Evolutionary conservation across 306 rosid species (phyloP), one percentile per base, ranked within the genome.

Genomic region (Sophora flavescens): DNA sequence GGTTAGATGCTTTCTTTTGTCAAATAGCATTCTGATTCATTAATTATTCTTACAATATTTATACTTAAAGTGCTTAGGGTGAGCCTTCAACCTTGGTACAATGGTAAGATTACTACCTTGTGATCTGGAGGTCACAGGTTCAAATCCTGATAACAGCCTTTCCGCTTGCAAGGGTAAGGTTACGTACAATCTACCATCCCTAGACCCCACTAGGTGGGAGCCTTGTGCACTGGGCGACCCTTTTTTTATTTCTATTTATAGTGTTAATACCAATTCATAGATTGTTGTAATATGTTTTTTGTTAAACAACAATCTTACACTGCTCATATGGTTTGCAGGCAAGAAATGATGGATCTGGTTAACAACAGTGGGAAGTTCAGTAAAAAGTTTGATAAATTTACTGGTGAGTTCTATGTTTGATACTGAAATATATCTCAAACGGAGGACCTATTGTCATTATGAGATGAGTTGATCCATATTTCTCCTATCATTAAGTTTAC

Each of bases 301-400:
- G n/a, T n/a, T n/a, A n/a, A n/a, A 22, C 22, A 22, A 22, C 22
- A 22, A 22, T 22, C 22, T 35, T 53, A 81, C 72, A 58, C 72
- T 30, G 32, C 32, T 35, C 48, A 65, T 36, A 50, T 80, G 44
- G 80, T 83, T 83, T 80, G 32, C 97, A 95, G 99, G 88, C 95
- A 95, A 85, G 92, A 92, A 89, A 78, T 92, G 84, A 95, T 95
- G 97, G 92, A 95, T 81, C 63, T 92, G 71, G 83, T 95, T 18
- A 83, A 82, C 47, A 63, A 72, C 78, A 95, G 99, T 77, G 92
- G 96, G 60, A 95, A 92, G 78, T 95, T 92, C 84, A 86, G 80
- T 50, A 86, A 92, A 82, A 85, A 67, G 51, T 95, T 92, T 81
- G 93, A 88, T 54, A 85, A 83, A 38, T 90, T 90, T 81, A 90